phyloP scores from a whole-genome alignment of 2,329 filamentous ascomycete species.

The Xylaria hypoxylon region DNA sequence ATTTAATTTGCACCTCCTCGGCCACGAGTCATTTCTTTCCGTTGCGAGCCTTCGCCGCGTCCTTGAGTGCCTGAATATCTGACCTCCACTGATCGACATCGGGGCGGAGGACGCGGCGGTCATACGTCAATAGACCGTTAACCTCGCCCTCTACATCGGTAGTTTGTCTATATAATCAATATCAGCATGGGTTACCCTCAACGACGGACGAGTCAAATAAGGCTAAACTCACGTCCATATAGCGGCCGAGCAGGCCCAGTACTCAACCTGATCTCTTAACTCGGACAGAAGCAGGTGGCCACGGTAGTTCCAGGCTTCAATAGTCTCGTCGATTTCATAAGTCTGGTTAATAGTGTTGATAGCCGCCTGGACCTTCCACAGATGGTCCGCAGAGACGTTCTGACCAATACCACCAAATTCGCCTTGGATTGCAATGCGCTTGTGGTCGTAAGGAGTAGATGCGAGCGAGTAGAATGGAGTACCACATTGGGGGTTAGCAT shows the following conservation, averaged over 20 bases:
- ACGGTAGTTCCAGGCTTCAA: constrained; percentile 75
- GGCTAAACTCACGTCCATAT: constrained; percentile 68
- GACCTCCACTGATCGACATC: constrained; percentile 68
- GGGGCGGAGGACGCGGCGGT: constrained; percentile 69
- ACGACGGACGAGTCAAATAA: not conserved
- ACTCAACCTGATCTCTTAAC: constrained; percentile 69
- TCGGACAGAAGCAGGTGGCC: constrained; percentile 70
- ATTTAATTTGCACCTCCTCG: not conserved
- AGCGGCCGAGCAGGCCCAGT: constrained; percentile 72
- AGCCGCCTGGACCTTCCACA: constrained; percentile 72
- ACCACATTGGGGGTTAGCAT: constrained; percentile 77
- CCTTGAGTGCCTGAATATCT: constrained; percentile 70
- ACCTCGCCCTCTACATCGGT: constrained; percentile 81
- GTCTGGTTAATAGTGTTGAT: constrained; percentile 72
- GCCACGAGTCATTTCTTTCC: constrained; percentile 24
- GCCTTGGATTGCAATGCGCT: constrained; percentile 74
- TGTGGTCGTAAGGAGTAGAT: constrained; percentile 67
- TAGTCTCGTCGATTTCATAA: constrained; percentile 71
- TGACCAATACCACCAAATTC: constrained; percentile 78
- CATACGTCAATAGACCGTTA: constrained; percentile 77
- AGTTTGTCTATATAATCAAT: constrained; percentile 62
- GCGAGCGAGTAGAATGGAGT: constrained; percentile 72
- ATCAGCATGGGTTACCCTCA: constrained; percentile 18
- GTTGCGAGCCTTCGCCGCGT: constrained; percentile 58
- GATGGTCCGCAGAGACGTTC: constrained; percentile 70